Conservation (phyloP, 495 filamentous ascomycete genomes). For the Neurospora sp. region DNA sequence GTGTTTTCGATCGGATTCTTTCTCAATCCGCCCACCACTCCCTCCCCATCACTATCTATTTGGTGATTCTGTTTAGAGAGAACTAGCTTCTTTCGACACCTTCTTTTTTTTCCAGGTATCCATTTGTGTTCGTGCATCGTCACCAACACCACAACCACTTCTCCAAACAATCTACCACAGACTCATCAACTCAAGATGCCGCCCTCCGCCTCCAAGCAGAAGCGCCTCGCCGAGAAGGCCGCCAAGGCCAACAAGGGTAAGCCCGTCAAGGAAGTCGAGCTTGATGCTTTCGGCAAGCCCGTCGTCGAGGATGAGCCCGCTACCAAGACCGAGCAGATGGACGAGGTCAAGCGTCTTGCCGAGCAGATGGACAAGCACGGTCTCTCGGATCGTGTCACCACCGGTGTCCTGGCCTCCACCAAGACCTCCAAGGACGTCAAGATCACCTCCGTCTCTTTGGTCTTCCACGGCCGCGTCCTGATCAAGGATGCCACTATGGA, state of each 20-base stretch:
- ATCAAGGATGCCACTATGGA: slow-evolving; percentile 89
- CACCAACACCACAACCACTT: not conserved
- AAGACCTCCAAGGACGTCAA: slow-evolving; percentile 83
- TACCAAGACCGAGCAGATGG: slow-evolving; percentile 59
- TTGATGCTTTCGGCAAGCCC: slow-evolving; percentile 51
- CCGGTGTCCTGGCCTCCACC: slow-evolving; percentile 86
- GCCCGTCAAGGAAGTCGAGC: slow-evolving; percentile 57
- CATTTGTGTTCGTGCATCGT: not conserved
- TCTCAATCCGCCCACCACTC: not conserved
- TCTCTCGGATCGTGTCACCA: slow-evolving; percentile 95
- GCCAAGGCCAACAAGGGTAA: slow-evolving; percentile 66
- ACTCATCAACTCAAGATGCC: slow-evolving; percentile 44
- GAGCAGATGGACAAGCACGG: slow-evolving; percentile 93
- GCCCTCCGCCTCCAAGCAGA: slow-evolving; percentile 95
- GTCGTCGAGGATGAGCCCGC: slow-evolving; percentile 54
- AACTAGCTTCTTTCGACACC: not conserved
- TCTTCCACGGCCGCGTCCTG: slow-evolving; percentile 96
- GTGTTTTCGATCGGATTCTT: not conserved
- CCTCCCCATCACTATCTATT: not conserved
- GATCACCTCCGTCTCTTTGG: slow-evolving; percentile 83
- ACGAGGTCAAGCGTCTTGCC: slow-evolving; percentile 58
- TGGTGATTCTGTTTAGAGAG: not conserved
- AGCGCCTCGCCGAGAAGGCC: slow-evolving; percentile 89
- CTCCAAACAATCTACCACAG: not conserved
- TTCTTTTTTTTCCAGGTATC: not conserved